Conservation (phyloP, 768 basidiomycete genomes). For the Inosperma sp. region DNA sequence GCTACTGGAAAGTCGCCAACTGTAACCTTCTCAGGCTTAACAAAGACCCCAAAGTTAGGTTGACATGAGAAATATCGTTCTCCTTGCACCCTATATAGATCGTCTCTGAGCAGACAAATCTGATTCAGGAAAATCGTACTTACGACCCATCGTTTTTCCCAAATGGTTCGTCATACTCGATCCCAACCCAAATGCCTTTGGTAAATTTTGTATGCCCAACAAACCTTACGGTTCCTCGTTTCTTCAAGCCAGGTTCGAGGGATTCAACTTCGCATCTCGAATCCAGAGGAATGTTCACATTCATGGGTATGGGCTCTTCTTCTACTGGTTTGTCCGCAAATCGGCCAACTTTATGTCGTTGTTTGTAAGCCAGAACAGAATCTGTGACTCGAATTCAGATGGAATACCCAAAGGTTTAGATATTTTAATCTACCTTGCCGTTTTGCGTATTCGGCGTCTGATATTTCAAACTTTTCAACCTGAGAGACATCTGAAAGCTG, state of each 20-base stretch:
- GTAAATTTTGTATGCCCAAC: slow-evolving; percentile 79
- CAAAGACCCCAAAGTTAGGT: slow-evolving; percentile 79
- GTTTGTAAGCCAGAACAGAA: slow-evolving; percentile 86
- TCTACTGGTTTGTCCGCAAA: slow-evolving; percentile 58
- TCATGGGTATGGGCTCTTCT: slow-evolving; percentile 18
- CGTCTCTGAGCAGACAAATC: slow-evolving; percentile 10
- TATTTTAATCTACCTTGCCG: slow-evolving; percentile 56
- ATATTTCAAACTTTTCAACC: slow-evolving; percentile 92
- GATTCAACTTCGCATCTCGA: slow-evolving; percentile 83
- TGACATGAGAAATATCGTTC: slow-evolving; percentile 80
- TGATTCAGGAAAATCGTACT: no score
- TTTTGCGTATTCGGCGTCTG: slow-evolving; percentile 73
- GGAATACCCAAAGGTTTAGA: neutral
- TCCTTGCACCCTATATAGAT: slow-evolving; percentile 63
- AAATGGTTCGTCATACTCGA: slow-evolving; percentile 93
- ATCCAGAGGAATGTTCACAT: slow-evolving; percentile 56
- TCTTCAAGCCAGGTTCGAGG: slow-evolving; percentile 59
- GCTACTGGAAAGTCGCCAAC: slow-evolving; percentile 86
- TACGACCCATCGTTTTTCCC: slow-evolving; percentile 96
- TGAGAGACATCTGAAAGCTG: slow-evolving; percentile 80
- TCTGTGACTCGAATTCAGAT: slow-evolving; percentile 42
- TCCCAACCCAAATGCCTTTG: slow-evolving; percentile 78
- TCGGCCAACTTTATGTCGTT: slow-evolving; percentile 80
- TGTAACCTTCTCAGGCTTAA: slow-evolving; percentile 73
- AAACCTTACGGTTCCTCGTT: slow-evolving; percentile 82